Conservation (phyloP, 345 rosid species). For the Turritis glabra region DNA sequence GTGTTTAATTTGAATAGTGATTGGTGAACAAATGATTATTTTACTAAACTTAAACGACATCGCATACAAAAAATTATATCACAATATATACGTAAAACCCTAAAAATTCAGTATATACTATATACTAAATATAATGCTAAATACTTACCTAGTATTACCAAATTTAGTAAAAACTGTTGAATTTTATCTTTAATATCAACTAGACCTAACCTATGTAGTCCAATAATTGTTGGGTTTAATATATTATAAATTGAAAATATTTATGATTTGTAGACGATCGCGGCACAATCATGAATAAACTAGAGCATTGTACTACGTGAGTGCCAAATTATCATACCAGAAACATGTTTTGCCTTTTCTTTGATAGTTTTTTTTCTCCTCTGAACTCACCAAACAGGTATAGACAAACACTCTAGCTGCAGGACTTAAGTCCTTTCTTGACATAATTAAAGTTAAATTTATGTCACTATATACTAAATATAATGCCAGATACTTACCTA, state of each 20-base stretch:
- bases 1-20: neutral
- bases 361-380: constrained; percentile 9
- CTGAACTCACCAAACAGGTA: constrained; percentile 8
- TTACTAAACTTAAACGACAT: too few relatives aligned
- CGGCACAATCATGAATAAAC: neutral
- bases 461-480: too few relatives aligned
- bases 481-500: neutral
- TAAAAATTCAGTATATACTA: neutral
- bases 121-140: neutral
- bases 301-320: neutral
- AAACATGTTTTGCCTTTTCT: constrained; percentile 27
- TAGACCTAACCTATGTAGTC: neutral
- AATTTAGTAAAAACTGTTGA: neutral
- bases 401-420: too few relatives aligned
- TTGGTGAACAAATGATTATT: neutral
- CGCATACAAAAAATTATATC: neutral
- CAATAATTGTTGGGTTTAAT: neutral
- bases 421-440: too few relatives aligned
- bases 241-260: neutral
- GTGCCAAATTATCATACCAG: constrained; percentile 18
- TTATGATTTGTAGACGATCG: neutral
- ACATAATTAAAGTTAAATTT: too few relatives aligned
- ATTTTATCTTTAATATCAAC: neutral
- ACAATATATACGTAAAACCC: neutral
- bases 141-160: neutral